Evolutionary conservation across 169 alveolate species (phyloP), one percentile per base, ranked within the genome.

Genomic region (Plasmodium malariae): DNA sequence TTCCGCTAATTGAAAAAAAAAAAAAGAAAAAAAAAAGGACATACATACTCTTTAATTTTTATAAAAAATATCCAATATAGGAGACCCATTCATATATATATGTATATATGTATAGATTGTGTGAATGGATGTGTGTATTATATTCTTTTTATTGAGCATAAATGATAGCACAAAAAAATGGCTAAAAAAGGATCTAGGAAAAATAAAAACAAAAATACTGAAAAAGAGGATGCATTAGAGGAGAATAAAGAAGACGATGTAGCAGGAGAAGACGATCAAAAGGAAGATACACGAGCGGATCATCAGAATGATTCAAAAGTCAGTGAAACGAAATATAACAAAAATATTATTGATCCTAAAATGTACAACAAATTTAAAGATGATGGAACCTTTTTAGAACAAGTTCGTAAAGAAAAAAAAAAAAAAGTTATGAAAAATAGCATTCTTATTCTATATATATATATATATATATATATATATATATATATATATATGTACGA

Each of bases 311-410:
- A 36, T n/a, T 9, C 57, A 32, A 74, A 74, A 19, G 73, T 36
- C 14, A 40, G 48, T n/a, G 26, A 30, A 14, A 32, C 9, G n/a
- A 57, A 45, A 40, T 12, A 26, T 45, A 55, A 30, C 21, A 62
- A 55, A 21, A 40, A 14, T 60, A 21, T 28, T 63, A 43, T 78
- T 3, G 89, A 78, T 68, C 89, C 89, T 21, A 78, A 78, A 55
- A 78, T 14, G 89, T 78, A 78, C 54, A 78, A 78, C 37, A 78
- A 78, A 26, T 78, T 78, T 40, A 62, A 78, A 63, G 63, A 78
- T 57, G 89, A 78, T 57, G 89, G 89, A 28, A 45, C 89, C 11
- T 78, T 78, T 34, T 78, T 78, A 26, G 70, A 65, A 11, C 78
- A 78, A 68, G 89, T 78, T 57, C 19, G 78, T 68, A 40, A 68